phyloP scores from a whole-genome alignment of 257 asterid species.

The Solanum ossicruentum region DNA sequence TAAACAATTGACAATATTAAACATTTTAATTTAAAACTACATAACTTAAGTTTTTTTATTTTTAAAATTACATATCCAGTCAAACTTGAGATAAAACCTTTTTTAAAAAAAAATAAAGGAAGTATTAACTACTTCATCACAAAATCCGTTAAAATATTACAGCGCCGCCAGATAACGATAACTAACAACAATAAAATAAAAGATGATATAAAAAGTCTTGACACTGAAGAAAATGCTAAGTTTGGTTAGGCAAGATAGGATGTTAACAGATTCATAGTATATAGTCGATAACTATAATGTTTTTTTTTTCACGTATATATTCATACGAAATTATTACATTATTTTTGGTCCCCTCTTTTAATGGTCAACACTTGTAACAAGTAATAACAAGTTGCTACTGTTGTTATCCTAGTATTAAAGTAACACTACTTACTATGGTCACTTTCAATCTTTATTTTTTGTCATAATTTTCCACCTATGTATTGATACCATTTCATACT shows the following conservation, averaged over 20 bases:
- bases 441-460: background rate
- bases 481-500: background rate
- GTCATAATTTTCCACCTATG: background rate
- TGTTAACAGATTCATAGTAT: conserved; percentile 49
- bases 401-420: background rate
- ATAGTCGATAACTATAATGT: conserved; percentile 11
- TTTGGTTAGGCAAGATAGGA: conserved; percentile 34
- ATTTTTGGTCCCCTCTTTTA: conserved; percentile 5
- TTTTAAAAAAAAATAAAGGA: no score
- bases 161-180: conserved; percentile 39
- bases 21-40: no score
- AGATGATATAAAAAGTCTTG: background rate
- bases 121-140: background rate
- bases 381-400: background rate
- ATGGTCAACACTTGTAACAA: conserved; percentile 12
- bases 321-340: background rate
- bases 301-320: conserved; percentile 16
- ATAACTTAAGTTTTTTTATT: no score
- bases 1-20: no score
- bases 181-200: background rate
- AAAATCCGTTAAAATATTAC: background rate
- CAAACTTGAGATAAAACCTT: no score
- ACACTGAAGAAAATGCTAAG: background rate
- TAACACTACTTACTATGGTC: background rate
- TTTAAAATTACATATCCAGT: no score